A percentile compares a stretch with the other conserved stretches of the same genome.
phyloP scores from a whole-genome alignment of 345 rosid genomes.

The Excoecaria cochinchinensis region DNA sequence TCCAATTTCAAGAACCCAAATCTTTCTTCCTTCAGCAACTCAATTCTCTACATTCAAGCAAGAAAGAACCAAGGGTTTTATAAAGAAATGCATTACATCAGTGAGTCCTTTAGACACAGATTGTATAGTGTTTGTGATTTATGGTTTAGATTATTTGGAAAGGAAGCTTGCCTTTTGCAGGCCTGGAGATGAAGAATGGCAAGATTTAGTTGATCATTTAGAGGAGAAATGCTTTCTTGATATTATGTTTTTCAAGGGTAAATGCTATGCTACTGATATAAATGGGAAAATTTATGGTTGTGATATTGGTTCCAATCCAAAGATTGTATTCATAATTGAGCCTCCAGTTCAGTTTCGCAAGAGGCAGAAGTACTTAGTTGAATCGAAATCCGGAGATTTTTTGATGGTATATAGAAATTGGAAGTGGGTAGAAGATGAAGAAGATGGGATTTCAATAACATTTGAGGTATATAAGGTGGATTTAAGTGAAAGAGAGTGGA shows the following conservation, averaged over 20 bases:
- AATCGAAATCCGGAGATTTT: background rate
- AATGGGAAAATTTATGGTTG: background rate
- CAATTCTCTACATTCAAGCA: background rate
- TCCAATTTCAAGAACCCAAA: constrained; percentile 1
- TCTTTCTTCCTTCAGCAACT: background rate
- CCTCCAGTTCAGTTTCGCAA: background rate
- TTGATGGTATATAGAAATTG: background rate
- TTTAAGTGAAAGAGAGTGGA: background rate
- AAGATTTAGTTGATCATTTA: background rate
- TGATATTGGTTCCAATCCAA: background rate
- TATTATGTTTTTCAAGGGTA: constrained; percentile 2
- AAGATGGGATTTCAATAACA: background rate
- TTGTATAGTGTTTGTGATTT: constrained; percentile 1
- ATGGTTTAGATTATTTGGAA: background rate
- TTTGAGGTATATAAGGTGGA: constrained; percentile 9
- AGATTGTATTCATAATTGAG: background rate
- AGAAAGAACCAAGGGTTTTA: background rate
- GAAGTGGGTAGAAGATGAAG: background rate
- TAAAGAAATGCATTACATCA: background rate
- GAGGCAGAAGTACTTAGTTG: background rate
- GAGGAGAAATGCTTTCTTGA: constrained; percentile 1
- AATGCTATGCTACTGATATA: background rate
- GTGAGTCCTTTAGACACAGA: background rate
- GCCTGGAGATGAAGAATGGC: constrained; percentile 10
- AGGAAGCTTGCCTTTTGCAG: constrained; percentile 1